Evolutionary conservation across 1,284 basidiomycete genomes (phyloP).

Genomic region (Ganoderma multipileum): DNA sequence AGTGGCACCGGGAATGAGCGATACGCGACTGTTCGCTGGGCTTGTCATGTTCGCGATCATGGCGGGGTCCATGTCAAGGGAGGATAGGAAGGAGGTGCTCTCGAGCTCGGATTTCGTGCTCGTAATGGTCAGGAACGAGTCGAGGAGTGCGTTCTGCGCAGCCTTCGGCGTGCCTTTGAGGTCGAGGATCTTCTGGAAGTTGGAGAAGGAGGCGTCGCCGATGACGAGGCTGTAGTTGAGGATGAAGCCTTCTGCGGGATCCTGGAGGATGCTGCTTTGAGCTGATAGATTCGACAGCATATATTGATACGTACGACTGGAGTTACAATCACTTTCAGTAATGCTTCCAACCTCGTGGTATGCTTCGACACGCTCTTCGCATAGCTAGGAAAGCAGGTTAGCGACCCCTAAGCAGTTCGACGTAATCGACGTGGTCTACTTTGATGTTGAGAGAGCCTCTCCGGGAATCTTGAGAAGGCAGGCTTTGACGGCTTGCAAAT

Average conservation of each 20-base stretch:
- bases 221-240: slow-evolving; percentile 93
- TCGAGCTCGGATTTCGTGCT: slow-evolving; percentile 88
- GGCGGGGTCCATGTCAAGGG: slow-evolving; percentile 92
- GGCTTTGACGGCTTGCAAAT: slow-evolving; percentile 87
- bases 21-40: slow-evolving; percentile 63
- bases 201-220: slow-evolving; percentile 91
- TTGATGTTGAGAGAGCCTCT: slow-evolving; percentile 61
- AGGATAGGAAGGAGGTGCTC: slow-evolving; percentile 89
- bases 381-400: slow-evolving; percentile 58
- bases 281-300: neutral
- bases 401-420: neutral
- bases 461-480: slow-evolving; percentile 86
- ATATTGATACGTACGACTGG: slow-evolving; percentile 68
- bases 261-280: slow-evolving; percentile 48
- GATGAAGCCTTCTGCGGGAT: slow-evolving; percentile 93
- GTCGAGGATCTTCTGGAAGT: slow-evolving; percentile 99
- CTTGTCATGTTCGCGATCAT: slow-evolving; percentile 56
- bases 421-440: slow-evolving; percentile 46
- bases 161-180: slow-evolving; percentile 90
- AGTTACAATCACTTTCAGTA: slow-evolving; percentile 93
- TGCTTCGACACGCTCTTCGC: slow-evolving; percentile 82
- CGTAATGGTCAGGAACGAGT: slow-evolving; percentile 90
- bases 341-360: slow-evolving; percentile 83
- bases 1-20: slow-evolving; percentile 46
- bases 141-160: slow-evolving; percentile 89